A percentile compares a stretch with the other conserved stretches of the same genome.
These are phyloP conservation scores for Hibiscus syriacus DNA, from an alignment of 345 rosid species.

Conservation along the genomic window DNA sequence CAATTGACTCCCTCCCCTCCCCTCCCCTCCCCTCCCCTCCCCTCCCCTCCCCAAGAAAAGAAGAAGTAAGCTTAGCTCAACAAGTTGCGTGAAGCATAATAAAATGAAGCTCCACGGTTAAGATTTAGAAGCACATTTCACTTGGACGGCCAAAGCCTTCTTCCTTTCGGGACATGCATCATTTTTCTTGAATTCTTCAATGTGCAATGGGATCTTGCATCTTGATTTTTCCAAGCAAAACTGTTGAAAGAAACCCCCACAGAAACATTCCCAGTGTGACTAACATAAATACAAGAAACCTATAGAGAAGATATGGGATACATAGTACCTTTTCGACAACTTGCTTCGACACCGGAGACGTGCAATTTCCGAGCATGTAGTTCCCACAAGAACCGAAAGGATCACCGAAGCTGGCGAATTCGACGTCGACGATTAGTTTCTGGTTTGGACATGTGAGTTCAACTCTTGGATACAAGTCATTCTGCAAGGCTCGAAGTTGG, in stretches of 20 bases:
- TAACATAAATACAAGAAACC: too few relatives aligned
- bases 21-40: too few relatives aligned
- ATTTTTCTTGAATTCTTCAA: constrained; percentile 27
- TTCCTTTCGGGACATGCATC: constrained; percentile 36
- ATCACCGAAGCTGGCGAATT: constrained; percentile 81
- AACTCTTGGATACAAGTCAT: constrained; percentile 38
- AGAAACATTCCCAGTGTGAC: background rate
- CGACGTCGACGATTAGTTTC: constrained; percentile 45
- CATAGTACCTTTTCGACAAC: constrained; percentile 59
- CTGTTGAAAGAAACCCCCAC: constrained; percentile 21
- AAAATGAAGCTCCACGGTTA: background rate
- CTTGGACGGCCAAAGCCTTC: constrained; percentile 71
- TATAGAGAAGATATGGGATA: too few relatives aligned
- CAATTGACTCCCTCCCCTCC: too few relatives aligned
- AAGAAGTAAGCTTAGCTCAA: background rate
- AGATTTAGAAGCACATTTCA: constrained; percentile 29
- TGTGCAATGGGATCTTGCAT: constrained; percentile 50
- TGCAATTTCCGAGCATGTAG: constrained; percentile 46
- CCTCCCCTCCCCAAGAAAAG: too few relatives aligned
- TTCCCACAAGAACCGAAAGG: constrained; percentile 66
- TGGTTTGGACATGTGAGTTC: constrained; percentile 41
- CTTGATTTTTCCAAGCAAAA: constrained; percentile 52
- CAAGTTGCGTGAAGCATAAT: background rate
- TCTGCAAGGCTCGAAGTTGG: constrained; percentile 22
- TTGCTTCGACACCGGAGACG: constrained; percentile 38